A percentile compares a stretch with the other conserved stretches of the same genome.
These are phyloP conservation scores for Colletotrichum tofieldiae DNA, from an alignment of 2,329 filamentous ascomycete species.

Conservation along the genomic window DNA sequence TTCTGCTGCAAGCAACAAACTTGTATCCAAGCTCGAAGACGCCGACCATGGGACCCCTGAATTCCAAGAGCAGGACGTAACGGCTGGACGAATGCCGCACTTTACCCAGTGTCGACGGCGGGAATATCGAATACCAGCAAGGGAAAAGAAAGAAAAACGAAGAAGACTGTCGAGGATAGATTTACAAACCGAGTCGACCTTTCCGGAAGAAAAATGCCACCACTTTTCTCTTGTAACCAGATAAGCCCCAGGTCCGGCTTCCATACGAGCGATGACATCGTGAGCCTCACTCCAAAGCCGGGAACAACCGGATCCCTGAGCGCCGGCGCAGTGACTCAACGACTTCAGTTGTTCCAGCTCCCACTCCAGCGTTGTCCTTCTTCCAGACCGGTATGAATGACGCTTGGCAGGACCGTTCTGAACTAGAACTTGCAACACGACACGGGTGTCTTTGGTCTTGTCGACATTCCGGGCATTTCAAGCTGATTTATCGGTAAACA, in stretches of 20 bases:
- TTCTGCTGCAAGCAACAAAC: background rate
- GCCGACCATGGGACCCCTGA: background rate
- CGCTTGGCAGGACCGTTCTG: too few relatives aligned
- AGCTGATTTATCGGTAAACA: too few relatives aligned
- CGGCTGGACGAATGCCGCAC: background rate
- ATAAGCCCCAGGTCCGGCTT: background rate
- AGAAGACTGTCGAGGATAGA: background rate
- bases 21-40: background rate
- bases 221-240: background rate
- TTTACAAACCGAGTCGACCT: background rate
- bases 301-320: fast-evolving
- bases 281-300: background rate
- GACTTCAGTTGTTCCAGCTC: background rate
- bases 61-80: background rate
- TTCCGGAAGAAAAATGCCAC: background rate
- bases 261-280: background rate
- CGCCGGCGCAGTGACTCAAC: background rate
- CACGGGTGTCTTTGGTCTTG: too few relatives aligned
- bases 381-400: too few relatives aligned
- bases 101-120: background rate
- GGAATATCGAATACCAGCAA: background rate
- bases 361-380: too few relatives aligned
- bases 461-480: too few relatives aligned
- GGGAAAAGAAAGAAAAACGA: background rate
- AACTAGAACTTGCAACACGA: too few relatives aligned